A percentile compares a stretch with the other conserved stretches of the same genome.
phyloP scores from a whole-genome alignment of 768 basidiomycete species.

The Trametes villosa region DNA sequence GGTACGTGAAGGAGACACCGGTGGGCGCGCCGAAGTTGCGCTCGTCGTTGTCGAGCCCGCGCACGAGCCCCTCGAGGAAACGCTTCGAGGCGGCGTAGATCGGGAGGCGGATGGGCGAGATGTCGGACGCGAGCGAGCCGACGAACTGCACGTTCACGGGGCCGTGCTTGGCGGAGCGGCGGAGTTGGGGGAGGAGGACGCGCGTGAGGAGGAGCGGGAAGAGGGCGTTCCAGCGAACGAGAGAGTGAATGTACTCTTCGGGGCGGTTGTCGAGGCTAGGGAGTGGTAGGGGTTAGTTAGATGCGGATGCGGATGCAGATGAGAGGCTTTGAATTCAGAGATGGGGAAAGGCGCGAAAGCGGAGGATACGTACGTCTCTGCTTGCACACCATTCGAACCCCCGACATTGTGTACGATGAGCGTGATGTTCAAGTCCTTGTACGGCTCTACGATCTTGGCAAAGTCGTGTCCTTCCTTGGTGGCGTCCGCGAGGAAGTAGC shows the following conservation, averaged over 20 bases:
- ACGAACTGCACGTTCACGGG: constrained; percentile 32
- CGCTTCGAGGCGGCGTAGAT: constrained; percentile 32
- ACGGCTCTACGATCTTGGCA: constrained; percentile 22
- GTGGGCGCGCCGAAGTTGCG: constrained; percentile 21
- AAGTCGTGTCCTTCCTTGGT: constrained; percentile 25
- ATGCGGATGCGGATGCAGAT: no score
- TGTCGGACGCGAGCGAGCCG: constrained; percentile 28
- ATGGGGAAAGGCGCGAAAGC: neutral
- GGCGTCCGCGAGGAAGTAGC: constrained; percentile 33
- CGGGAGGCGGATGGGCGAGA: constrained; percentile 28
- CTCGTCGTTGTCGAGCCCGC: constrained; percentile 31
- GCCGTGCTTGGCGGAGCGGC: constrained; percentile 24
- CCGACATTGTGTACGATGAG: constrained; percentile 36
- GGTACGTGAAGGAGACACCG: constrained; percentile 30
- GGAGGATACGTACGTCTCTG: constrained; percentile 21
- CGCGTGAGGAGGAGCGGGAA: constrained; percentile 35
- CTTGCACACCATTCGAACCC: constrained; percentile 1
- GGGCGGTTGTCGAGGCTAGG: constrained; percentile 28
- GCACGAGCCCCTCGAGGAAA: constrained; percentile 29
- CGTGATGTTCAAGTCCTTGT: constrained; percentile 33
- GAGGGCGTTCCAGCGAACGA: constrained; percentile 26
- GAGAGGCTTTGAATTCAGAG: no score
- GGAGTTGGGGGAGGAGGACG: constrained; percentile 34
- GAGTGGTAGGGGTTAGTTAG: neutral
- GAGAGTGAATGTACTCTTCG: constrained; percentile 21